Percentiles rank a stretch among this genome's conserved stretches.
Evolutionary conservation across 2,329 filamentous ascomycete genomes (phyloP).

Genomic region (Dothistroma pini): DNA sequence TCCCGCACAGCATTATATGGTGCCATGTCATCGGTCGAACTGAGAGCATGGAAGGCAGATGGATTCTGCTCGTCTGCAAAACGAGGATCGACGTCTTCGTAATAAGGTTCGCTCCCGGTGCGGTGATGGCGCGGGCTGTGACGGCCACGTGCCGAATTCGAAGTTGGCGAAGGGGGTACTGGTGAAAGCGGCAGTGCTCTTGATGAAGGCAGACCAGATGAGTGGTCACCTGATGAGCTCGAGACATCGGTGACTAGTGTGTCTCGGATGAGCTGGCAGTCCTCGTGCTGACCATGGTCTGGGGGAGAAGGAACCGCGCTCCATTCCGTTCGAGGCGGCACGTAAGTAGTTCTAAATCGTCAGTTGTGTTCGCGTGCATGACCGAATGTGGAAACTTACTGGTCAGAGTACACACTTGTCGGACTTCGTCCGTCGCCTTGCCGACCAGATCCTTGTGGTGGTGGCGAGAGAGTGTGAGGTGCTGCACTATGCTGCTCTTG

Average conservation of each 20-base stretch:
- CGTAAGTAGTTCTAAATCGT: conserved; percentile 37
- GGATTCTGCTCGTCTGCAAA: conserved; percentile 57
- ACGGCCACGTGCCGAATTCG: conserved; percentile 1
- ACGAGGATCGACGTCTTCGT: conserved; percentile 88
- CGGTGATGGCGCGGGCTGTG: conserved; percentile 27
- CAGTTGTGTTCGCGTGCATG: conserved; percentile 5
- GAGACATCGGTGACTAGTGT: conserved; percentile 15
- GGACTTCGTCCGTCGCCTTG: conserved; percentile 59
- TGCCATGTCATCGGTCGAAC: neutral
- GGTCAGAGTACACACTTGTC: conserved; percentile 67
- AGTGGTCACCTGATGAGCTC: conserved; percentile 16
- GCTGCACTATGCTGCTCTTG: conserved; percentile 63
- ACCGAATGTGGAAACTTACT: conserved; percentile 54
- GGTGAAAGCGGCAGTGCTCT: conserved; percentile 26
- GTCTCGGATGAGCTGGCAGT: conserved; percentile 8
- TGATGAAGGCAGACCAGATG: conserved; percentile 17
- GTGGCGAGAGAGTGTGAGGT: conserved; percentile 46
- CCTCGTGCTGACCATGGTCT: conserved; percentile 9
- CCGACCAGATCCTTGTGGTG: conserved; percentile 59
- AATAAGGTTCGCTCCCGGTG: conserved; percentile 59
- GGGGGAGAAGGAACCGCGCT: conserved; percentile 18
- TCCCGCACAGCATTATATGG: conserved; percentile 12
- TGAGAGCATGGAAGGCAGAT: conserved; percentile 15
- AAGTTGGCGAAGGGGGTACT: conserved; percentile 27
- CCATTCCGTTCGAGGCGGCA: conserved; percentile 48